Evolutionary conservation across 2,329 filamentous ascomycete genomes (phyloP).

Genomic region (Paecilomyces fulvus): DNA sequence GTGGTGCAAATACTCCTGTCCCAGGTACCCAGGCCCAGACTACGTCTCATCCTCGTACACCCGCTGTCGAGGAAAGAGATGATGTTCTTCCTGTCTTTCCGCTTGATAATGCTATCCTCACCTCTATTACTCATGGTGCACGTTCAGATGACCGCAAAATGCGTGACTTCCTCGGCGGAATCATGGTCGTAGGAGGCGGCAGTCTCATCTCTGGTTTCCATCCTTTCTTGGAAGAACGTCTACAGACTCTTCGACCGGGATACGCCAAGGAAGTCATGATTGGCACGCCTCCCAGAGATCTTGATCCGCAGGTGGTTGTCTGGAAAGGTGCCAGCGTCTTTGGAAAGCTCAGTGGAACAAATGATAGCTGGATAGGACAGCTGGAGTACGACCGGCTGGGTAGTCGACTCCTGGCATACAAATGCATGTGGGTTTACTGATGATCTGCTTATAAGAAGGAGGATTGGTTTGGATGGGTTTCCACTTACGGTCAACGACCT

Average conservation of each 20-base stretch:
- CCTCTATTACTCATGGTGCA: slow-evolving; percentile 77
- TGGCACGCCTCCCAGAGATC: slow-evolving; percentile 69
- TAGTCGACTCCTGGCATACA: slow-evolving; percentile 72
- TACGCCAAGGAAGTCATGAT: slow-evolving; percentile 60
- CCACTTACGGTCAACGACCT: not conserved
- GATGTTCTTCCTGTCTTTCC: slow-evolving; percentile 72
- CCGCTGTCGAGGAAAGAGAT: slow-evolving; percentile 57
- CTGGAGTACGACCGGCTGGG: slow-evolving; percentile 85
- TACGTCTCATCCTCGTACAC: slow-evolving; percentile 29
- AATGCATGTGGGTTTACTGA: slow-evolving; percentile 57
- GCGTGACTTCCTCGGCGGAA: slow-evolving; percentile 77
- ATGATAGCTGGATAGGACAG: slow-evolving; percentile 88
- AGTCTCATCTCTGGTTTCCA: slow-evolving; percentile 74
- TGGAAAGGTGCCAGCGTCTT: slow-evolving; percentile 99
- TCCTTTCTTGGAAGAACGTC: slow-evolving; percentile 70
- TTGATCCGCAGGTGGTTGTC: slow-evolving; percentile 92
- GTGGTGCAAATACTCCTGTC: slow-evolving; percentile 34
- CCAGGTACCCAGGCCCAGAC: slow-evolving; percentile 18
- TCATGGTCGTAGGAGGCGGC: slow-evolving; percentile 84
- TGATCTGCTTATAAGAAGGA: not conserved
- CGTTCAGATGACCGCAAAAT: slow-evolving; percentile 87
- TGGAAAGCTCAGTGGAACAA: slow-evolving; percentile 73
- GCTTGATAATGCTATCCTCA: slow-evolving; percentile 82
- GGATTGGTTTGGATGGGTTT: not conserved
- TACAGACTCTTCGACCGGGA: slow-evolving; percentile 57